Base-by-base conservation (phyloP, 192 early-diverging fungal genomes). In the Powellomyces hirtus region DNA sequence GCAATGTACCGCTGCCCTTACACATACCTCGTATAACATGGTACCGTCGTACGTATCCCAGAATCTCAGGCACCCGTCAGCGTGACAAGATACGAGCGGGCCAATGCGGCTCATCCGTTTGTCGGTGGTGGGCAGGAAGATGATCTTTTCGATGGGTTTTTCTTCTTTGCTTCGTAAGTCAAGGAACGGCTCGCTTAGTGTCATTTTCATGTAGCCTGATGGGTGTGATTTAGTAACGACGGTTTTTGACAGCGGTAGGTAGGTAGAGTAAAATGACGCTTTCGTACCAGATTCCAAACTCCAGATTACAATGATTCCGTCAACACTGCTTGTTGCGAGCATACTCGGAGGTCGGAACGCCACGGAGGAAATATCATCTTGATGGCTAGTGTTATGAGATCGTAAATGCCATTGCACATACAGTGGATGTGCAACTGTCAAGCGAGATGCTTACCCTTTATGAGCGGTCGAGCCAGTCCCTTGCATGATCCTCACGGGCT, bases 291-390 rank as follows among this genome's bases (percentile, higher is more conserved):
- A 79, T 58, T 84, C 82, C 14, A 81, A 62, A 62, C 75, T 79
- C 79, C 79, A 81, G 29, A 81, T 51, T 6, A 84, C 78, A 49
- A 84, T 81, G 0, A 70, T 56, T 1, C 82, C 79, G 52, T 84
- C 82, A 1, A 79, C 70, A 34, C 76, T 78, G 5, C 60, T 38
- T 4, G 78, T 77, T 4, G 79, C 77, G 2, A 86, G 70, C 42
- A 77, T 67, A 52, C 78, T 75, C 22, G 84, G 81, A 16, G 73
- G 37, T 56, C 76, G 74, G 53, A 86, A 86, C 24, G 81, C 74
- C 7, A 86, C 70, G 0, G 77, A 76, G 4, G 81, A 78, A 42
- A 86, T 79, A 50, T 86, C 84, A 52, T 86, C 84, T 42, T 79
- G 67, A 52, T 83, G 84, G 3, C 79, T 75, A n/a, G n/a, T n/a